These are phyloP conservation scores for Nitzschia sp. DNA, from an alignment of 108 stramenopile genomes.

Conservation along the genomic window DNA sequence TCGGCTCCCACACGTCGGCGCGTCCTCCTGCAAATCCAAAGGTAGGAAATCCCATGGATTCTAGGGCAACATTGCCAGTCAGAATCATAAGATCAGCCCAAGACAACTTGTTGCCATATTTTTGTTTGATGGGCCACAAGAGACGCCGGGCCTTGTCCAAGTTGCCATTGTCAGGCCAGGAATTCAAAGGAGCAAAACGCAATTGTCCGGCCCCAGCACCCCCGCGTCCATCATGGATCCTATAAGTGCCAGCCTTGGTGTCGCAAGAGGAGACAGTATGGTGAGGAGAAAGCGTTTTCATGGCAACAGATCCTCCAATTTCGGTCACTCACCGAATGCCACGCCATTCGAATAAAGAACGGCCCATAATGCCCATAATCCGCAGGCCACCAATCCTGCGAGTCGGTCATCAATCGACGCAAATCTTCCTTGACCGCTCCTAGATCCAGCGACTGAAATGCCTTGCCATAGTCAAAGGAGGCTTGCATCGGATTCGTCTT, in stretches of 20 bases:
- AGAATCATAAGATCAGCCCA: constrained; percentile 88
- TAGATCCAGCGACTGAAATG: constrained; percentile 50
- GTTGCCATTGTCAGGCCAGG: constrained; percentile 85
- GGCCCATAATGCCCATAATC: constrained; percentile 80
- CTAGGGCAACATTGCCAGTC: constrained; percentile 80
- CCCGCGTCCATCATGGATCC: constrained; percentile 73
- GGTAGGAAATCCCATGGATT: constrained; percentile 64
- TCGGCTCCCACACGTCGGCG: constrained; percentile 63
- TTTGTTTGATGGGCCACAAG: constrained; percentile 60
- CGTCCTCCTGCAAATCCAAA: constrained; percentile 75
- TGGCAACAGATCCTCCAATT: neutral
- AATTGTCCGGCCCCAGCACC: constrained; percentile 65
- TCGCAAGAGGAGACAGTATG: neutral
- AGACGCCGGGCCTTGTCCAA: constrained; percentile 72
- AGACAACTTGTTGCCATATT: constrained; percentile 32
- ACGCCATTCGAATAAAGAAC: constrained; percentile 58
- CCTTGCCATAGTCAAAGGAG: constrained; percentile 45
- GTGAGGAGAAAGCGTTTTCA: neutral
- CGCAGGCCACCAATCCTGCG: constrained; percentile 67
- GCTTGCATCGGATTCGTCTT: constrained; percentile 40
- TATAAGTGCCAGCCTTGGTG: constrained; percentile 75
- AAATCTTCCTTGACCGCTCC: constrained; percentile 56
- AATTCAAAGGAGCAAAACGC: constrained; percentile 73
- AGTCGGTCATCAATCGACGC: constrained; percentile 48
- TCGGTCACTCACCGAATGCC: constrained; percentile 7